phyloP scores from a whole-genome alignment of 805 yeast species.

The Dipodascus geniculatus region DNA sequence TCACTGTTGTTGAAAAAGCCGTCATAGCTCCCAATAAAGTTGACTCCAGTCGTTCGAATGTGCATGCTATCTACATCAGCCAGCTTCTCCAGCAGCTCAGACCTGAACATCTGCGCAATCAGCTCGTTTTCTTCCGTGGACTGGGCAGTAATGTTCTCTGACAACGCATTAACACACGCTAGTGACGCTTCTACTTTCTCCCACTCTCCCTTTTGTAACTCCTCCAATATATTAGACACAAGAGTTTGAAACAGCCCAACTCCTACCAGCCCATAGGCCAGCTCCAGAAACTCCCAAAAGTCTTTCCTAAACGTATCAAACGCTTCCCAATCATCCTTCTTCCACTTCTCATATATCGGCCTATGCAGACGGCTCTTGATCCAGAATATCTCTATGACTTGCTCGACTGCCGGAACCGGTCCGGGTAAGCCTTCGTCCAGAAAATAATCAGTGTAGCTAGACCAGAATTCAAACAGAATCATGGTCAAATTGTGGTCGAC shows the following conservation, averaged over 20 bases:
- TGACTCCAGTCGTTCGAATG: slow-evolving; percentile 39
- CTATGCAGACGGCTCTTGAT: slow-evolving; percentile 39
- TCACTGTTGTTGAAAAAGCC: slow-evolving; percentile 40
- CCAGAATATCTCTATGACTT: slow-evolving; percentile 56
- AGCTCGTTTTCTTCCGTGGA: slow-evolving; percentile 23
- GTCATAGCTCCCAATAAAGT: slow-evolving; percentile 46
- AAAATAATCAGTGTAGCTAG: slow-evolving; percentile 21
- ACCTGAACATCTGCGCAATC: slow-evolving; percentile 19
- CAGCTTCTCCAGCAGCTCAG: slow-evolving; percentile 21
- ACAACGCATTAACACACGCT: slow-evolving; percentile 43
- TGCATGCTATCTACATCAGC: slow-evolving; percentile 16
- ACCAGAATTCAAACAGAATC: slow-evolving; percentile 26
- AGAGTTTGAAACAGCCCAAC: slow-evolving; percentile 36
- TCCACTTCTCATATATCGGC: slow-evolving; percentile 17
- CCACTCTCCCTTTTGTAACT: slow-evolving; percentile 18
- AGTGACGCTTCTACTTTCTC: slow-evolving; percentile 49
- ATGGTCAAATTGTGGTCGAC: slow-evolving; percentile 20
- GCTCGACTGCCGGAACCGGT: slow-evolving; percentile 25
- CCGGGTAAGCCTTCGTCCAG: slow-evolving; percentile 23
- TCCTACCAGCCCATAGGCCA: slow-evolving; percentile 56
- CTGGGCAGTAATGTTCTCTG: slow-evolving; percentile 36
- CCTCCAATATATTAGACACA: slow-evolving; percentile 10
- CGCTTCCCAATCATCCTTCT: slow-evolving; percentile 34
- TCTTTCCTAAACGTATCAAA: slow-evolving; percentile 61
- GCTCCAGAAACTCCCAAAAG: slow-evolving; percentile 66